phyloP scores from a whole-genome alignment of 805 yeast genomes.

The Yamadazyma sp. region DNA sequence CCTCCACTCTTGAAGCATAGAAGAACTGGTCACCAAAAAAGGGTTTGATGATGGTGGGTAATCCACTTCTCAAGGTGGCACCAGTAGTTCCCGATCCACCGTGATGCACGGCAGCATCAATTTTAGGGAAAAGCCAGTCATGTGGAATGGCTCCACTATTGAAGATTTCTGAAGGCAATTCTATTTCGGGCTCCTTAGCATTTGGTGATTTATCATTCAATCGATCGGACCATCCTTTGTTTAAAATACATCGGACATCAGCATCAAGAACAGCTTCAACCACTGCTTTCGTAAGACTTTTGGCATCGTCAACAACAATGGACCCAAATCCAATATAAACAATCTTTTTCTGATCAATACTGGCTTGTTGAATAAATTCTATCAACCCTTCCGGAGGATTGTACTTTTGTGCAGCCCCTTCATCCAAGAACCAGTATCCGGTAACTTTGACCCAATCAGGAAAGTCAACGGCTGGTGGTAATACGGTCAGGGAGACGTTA shows the following conservation, averaged over 20 bases:
- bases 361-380: slow-evolving; percentile 64
- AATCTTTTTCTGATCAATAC: slow-evolving; percentile 58
- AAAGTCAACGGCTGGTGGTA: slow-evolving; percentile 91
- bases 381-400: slow-evolving; percentile 59
- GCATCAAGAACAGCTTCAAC: slow-evolving; percentile 76
- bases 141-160: slow-evolving; percentile 80
- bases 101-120: slow-evolving; percentile 95
- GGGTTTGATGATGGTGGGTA: slow-evolving; percentile 89
- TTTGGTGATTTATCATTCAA: slow-evolving; percentile 34
- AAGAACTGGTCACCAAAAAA: slow-evolving; percentile 96
- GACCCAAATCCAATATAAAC: slow-evolving; percentile 96
- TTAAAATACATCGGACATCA: slow-evolving; percentile 81
- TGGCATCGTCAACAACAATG: slow-evolving; percentile 84
- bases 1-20: slow-evolving; percentile 84
- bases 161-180: slow-evolving; percentile 65
- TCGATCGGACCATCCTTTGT: slow-evolving; percentile 94
- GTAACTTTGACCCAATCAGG: slow-evolving; percentile 95
- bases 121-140: slow-evolving; percentile 87
- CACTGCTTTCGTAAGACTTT: slow-evolving; percentile 72
- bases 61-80: slow-evolving; percentile 79
- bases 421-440: slow-evolving; percentile 93
- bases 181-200: slow-evolving; percentile 31
- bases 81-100: slow-evolving; percentile 98
- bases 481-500: slow-evolving; percentile 81
- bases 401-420: slow-evolving; percentile 49